These are phyloP conservation scores for Aureobasidium sp. DNA, from an alignment of 2,329 filamentous ascomycete species.

Conservation along the genomic window DNA sequence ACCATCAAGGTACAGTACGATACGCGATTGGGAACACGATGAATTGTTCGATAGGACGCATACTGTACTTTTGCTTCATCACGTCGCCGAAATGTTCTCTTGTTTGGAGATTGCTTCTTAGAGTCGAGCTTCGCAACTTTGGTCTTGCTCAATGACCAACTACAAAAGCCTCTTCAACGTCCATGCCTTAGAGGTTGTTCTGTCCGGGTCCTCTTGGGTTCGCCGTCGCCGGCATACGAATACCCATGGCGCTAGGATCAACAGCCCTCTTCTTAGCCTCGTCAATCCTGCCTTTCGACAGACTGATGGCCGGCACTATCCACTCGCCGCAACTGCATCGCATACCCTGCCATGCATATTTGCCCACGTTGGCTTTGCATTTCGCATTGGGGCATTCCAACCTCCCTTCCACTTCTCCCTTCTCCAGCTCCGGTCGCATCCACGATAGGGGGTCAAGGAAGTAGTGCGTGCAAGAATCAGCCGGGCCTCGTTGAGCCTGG, in stretches of 20 bases:
- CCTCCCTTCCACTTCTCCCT: conserved; percentile 74
- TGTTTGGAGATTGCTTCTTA: not conserved
- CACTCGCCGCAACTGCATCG: conserved; percentile 85
- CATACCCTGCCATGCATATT: conserved; percentile 95
- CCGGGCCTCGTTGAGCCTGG: conserved; percentile 29
- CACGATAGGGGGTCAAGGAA: conserved; percentile 90
- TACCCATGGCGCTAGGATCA: conserved; percentile 25
- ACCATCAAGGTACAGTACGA: not conserved
- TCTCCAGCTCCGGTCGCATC: conserved; percentile 84
- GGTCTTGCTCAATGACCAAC: not conserved
- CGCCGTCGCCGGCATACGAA: conserved; percentile 27
- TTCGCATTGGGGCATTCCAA: conserved; percentile 80
- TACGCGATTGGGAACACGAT: too few species aligned
- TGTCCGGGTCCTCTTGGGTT: conserved; percentile 1
- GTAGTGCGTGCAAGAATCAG: conserved; percentile 64
- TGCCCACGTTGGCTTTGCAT: conserved; percentile 77
- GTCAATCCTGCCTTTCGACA: conserved; percentile 77
- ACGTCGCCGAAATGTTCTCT: too few species aligned
- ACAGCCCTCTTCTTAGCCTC: conserved; percentile 38
- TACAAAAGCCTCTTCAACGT: not conserved
- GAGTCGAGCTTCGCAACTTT: not conserved
- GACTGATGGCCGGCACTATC: conserved; percentile 83
- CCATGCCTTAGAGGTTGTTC: conserved; percentile 1
- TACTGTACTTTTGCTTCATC: not conserved
- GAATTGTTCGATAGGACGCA: too few species aligned